These are phyloP conservation scores for Trametes pubescens DNA, from an alignment of 1,284 basidiomycete species.

Conservation along the genomic window DNA sequence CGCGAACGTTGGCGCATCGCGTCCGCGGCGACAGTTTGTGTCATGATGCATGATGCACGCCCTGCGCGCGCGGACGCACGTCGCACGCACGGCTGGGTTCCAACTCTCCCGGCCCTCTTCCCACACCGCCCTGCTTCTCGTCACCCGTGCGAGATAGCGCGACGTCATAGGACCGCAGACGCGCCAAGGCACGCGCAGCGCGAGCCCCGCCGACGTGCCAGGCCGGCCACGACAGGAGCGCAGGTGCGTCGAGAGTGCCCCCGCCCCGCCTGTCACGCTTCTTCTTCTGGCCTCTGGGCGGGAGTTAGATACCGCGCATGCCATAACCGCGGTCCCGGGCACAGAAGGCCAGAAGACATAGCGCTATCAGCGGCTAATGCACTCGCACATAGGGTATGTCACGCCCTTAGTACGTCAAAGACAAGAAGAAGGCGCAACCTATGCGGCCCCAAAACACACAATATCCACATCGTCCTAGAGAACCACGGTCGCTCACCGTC, in stretches of 20 bases:
- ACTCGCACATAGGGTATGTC: too few relatives aligned
- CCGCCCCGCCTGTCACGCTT: background rate
- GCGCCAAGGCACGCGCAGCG: background rate
- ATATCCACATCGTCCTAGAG: background rate
- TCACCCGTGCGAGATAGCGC: background rate
- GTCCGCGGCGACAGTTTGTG: constrained; percentile 24
- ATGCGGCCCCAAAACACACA: background rate
- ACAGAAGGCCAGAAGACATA: background rate
- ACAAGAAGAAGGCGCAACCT: background rate
- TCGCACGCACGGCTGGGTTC: background rate
- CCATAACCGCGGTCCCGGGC: constrained; percentile 6
- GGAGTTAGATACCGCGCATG: background rate
- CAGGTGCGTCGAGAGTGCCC: background rate
- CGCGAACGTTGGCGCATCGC: constrained; percentile 28
- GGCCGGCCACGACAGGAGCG: background rate
- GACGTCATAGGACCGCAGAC: constrained; percentile 6
- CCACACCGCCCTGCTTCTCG: background rate
- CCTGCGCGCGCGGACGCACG: background rate
- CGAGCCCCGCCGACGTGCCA: constrained; percentile 1
- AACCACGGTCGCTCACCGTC: background rate
- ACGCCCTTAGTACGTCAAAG: background rate
- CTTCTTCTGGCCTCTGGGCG: background rate
- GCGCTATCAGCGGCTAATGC: background rate
- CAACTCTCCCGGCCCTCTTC: background rate
- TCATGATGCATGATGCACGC: constrained; percentile 14